These are phyloP conservation scores for Hepatocystis sp. DNA, from an alignment of 169 alveolate species.

Conservation along the genomic window DNA sequence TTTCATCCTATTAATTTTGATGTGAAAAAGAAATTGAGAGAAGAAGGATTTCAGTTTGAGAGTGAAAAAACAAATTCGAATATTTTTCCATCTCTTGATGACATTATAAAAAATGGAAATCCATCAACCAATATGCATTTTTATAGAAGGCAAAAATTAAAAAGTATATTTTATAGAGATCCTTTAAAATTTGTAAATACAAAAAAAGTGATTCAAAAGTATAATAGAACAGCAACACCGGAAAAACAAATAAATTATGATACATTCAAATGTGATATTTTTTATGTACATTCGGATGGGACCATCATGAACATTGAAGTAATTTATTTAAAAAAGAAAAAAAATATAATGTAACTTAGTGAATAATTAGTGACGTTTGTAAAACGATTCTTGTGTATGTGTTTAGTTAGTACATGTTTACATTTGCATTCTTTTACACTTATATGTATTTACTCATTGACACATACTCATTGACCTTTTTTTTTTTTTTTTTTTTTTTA, in stretches of 20 bases:
- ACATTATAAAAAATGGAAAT: slow-evolving; percentile 84
- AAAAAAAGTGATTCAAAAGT: slow-evolving; percentile 76
- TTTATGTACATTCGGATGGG: slow-evolving; percentile 86
- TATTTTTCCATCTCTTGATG: slow-evolving; percentile 81
- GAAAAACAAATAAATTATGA: slow-evolving; percentile 80
- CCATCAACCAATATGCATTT: slow-evolving; percentile 82
- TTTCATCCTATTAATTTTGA: slow-evolving; percentile 54
- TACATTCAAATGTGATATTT: slow-evolving; percentile 76
- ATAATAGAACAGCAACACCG: slow-evolving; percentile 79
- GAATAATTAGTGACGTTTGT: background rate
- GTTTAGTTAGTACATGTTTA: no score
- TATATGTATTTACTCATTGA: no score
- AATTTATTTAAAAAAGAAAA: slow-evolving; percentile 15
- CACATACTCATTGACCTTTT: background rate
- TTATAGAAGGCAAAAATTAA: slow-evolving; percentile 82
- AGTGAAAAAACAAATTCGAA: slow-evolving; percentile 61
- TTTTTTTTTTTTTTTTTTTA: background rate
- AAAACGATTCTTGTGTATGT: background rate
- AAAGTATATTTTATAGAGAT: slow-evolving; percentile 82
- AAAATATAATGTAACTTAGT: background rate
- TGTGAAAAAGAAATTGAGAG: slow-evolving; percentile 48
- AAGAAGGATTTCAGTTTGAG: slow-evolving; percentile 67
- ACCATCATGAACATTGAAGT: slow-evolving; percentile 85
- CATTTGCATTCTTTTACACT: no score
- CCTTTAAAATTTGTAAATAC: slow-evolving; percentile 80